Base-by-base conservation (phyloP, 495 filamentous ascomycete species). In the Neurospora pannonica region DNA sequence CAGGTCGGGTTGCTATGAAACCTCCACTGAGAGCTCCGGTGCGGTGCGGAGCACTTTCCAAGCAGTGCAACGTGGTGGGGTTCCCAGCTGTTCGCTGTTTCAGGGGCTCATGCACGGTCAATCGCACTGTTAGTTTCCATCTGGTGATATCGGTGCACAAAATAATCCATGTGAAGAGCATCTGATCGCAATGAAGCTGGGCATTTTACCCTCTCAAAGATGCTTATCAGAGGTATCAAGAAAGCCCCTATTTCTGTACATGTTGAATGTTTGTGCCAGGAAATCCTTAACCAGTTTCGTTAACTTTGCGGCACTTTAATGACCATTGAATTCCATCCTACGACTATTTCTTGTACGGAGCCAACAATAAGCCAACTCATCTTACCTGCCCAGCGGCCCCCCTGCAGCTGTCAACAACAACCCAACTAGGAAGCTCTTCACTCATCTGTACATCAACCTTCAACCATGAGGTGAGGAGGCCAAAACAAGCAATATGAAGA, bases 31-130 rank as follows among this genome's bases (percentile, higher is more conserved):
- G 21, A 60, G 48, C 48, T 60, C 48, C 48, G 48, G 17, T 60
- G 70, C 15, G 21, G 73, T 39, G 48, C 38, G 17, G 46, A 70
- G 46, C 71, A 60, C 40, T 72, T 21, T 62, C 71, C 36, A 38
- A 70, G 72, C 62, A 48, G 71, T 54, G 46, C 67, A 43, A 54
- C 46, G 43, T 75, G 72, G 73, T 74, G 75, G 75, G 69, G 75
- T 74, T 73, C 70, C 31, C 62, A 19, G 72, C 6, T 72, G 34
- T 73, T n/a, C n/a, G 24, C 37, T 37, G 38, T 70, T 31, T 54
- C 71, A 72, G 74, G 71, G 74, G 74, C 71, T 75, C 71, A 72
- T 67, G 74, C 71, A 69, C 60, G 38, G 24, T 28, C 54, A 67
- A 34, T 67, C 28, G 54, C 28, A 67, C 13, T 62, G 54, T 31